These are phyloP conservation scores for Salix purpurea DNA, from an alignment of 345 rosid species.

Conservation along the genomic window DNA sequence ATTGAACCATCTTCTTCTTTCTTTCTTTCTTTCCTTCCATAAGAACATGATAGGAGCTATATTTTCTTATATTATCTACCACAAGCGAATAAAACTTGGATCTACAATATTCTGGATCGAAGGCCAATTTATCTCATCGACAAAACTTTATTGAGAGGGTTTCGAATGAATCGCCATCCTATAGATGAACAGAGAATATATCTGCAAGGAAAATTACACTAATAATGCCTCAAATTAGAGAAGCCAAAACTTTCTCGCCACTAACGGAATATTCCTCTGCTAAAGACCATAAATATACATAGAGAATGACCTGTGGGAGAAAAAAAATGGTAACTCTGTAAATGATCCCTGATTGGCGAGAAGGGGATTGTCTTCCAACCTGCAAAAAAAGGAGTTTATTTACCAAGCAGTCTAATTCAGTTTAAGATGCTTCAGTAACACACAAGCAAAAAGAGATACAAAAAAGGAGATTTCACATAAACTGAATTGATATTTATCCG, in stretches of 20 bases:
- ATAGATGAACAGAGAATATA: neutral
- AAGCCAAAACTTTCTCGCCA: constrained; percentile 35
- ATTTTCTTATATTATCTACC: neutral
- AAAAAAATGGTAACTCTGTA: neutral
- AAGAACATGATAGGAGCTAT: too few species aligned
- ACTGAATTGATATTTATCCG: neutral
- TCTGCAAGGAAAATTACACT: neutral
- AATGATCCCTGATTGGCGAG: neutral
- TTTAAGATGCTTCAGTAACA: neutral
- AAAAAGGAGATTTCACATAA: neutral
- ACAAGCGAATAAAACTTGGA: neutral
- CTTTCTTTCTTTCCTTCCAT: too few species aligned
- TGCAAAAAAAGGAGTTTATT: neutral
- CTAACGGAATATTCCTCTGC: constrained; percentile 35
- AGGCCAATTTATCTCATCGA: neutral
- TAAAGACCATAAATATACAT: constrained; percentile 34
- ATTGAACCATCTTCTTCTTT: too few species aligned
- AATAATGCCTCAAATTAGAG: constrained; percentile 13
- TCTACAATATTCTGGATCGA: neutral
- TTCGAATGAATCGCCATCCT: neutral
- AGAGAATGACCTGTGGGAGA: neutral
- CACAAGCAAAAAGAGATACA: neutral
- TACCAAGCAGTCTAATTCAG: neutral
- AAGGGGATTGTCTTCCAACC: neutral
- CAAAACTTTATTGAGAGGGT: neutral